Conservation (phyloP, 192 early-diverging fungal species). For the Physocladia obscura region DNA sequence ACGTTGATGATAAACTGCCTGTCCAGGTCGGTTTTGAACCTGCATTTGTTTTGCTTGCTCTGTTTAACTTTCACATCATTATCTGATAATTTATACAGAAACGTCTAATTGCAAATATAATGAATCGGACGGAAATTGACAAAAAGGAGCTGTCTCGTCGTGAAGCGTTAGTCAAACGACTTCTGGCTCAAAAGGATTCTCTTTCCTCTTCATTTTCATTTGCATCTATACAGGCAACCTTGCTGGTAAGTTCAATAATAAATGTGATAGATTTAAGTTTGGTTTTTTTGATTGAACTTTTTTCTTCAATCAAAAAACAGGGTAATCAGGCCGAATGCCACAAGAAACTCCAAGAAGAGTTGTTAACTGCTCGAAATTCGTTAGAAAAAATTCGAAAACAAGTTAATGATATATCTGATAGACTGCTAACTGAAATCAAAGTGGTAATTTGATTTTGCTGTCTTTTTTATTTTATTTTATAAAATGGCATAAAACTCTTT, state of each 20-base stretch:
- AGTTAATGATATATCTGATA: conserved; percentile 21
- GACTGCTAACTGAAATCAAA: conserved; percentile 12
- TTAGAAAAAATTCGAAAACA: conserved; percentile 19
- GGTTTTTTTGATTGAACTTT: too few relatives aligned
- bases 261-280: too few relatives aligned
- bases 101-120: conserved; percentile 28
- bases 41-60: neutral
- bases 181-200: conserved; percentile 12
- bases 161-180: neutral
- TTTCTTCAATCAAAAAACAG: neutral
- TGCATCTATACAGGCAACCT: conserved; percentile 7
- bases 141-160: conserved; percentile 27
- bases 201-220: neutral
- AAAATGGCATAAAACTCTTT: neutral
- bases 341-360: conserved; percentile 5
- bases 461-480: neutral
- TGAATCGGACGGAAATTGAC: conserved; percentile 29
- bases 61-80: neutral
- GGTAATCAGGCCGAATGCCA: conserved; percentile 10
- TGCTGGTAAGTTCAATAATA: neutral
- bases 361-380: conserved; percentile 3
- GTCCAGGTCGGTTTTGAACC: neutral
- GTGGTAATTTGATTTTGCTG: neutral
- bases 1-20: conserved; percentile 17
- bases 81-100: conserved; percentile 25